Evolutionary conservation across 2,329 filamentous ascomycete species (phyloP), one percentile per base, ranked within the genome.

Genomic region (Penicillium sp.): DNA sequence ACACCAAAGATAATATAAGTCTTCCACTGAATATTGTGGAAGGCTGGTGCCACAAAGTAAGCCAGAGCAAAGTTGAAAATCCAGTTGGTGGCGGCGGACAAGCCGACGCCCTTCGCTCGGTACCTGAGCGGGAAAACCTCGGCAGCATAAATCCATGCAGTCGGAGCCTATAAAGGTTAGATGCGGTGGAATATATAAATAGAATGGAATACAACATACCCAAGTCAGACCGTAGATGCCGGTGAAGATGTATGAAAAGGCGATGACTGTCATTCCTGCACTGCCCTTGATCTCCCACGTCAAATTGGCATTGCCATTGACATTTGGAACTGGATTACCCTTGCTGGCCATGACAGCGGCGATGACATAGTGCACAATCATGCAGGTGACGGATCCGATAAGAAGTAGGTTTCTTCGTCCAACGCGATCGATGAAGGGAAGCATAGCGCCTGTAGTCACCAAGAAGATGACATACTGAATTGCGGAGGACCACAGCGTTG

Each of bases 1-100:
- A 86, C 81, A 1, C 82, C 89, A 67, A 93, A 93, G 61, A 93
- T 82, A 71, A 92, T 84, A 74, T 92, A 92, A 58, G 85, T 86
- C 66, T 82, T 73, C 76, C 81, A 85, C 61, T 78, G 65, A 62
- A 84, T 84, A 68, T 80, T 84, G 61, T 80, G 79, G 61, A 85
- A 85, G 0, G 82, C 79, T 0, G 82, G 82, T 0, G 83, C 81
- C 0, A 84, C 80, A 60, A 85, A 85, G 67, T 82, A 81, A 2
- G 76, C 78, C 34, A 79, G 68, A 0, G 76, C 74, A 53, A 76
- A 86, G 70, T 85, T 85, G 69, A 85, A 85, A 56, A 81, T 81
- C 85, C 85, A 88, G 69, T 88, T 87, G 0, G 78, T 77, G 0
- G 82, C 80, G 0, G 85, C 86, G 4, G 82, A 75, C 2, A 88